These are phyloP conservation scores for Diaporthe citriasiana DNA, from an alignment of 2,329 filamentous ascomycete genomes.

Conservation along the genomic window DNA sequence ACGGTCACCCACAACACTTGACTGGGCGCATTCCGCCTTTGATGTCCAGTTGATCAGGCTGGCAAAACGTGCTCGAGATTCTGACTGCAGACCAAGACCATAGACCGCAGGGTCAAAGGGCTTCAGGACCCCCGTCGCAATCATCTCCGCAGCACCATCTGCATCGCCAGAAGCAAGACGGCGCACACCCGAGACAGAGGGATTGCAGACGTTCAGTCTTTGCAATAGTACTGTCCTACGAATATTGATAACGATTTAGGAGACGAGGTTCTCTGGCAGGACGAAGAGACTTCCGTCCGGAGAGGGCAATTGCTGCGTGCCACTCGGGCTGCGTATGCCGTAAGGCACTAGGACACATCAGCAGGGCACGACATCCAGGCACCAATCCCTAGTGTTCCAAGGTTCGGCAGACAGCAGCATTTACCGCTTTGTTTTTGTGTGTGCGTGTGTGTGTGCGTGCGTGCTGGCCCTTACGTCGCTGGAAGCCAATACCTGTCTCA, in stretches of 20 bases:
- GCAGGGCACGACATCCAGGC: slow-evolving; percentile 38
- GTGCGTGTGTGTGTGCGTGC: not conserved
- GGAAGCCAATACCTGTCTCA: slow-evolving; percentile 42
- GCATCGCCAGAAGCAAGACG: not conserved
- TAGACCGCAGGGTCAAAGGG: not conserved
- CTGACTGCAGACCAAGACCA: slow-evolving; percentile 32
- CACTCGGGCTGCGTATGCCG: slow-evolving; percentile 5
- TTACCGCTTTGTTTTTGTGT: slow-evolving; percentile 24
- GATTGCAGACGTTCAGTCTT: not conserved
- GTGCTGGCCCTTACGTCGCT: slow-evolving; percentile 27
- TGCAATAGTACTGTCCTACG: not conserved
- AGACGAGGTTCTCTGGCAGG: slow-evolving; percentile 11
- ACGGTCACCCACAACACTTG: not conserved
- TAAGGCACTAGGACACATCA: slow-evolving; percentile 28
- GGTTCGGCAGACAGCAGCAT: slow-evolving; percentile 28
- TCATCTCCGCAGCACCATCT: not conserved
- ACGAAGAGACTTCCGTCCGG: slow-evolving; percentile 1
- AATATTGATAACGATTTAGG: not conserved
- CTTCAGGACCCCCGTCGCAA: not conserved
- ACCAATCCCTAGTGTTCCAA: slow-evolving; percentile 30
- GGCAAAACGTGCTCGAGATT: slow-evolving; percentile 7
- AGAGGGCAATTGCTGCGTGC: slow-evolving; percentile 16
- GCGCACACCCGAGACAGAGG: not conserved
- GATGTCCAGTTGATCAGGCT: slow-evolving; percentile 1
- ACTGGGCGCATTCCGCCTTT: not conserved